A percentile compares a stretch with the other conserved stretches of the same genome.
Conservation (phyloP, 768 basidiomycete genomes). For the Boletales sp. region DNA sequence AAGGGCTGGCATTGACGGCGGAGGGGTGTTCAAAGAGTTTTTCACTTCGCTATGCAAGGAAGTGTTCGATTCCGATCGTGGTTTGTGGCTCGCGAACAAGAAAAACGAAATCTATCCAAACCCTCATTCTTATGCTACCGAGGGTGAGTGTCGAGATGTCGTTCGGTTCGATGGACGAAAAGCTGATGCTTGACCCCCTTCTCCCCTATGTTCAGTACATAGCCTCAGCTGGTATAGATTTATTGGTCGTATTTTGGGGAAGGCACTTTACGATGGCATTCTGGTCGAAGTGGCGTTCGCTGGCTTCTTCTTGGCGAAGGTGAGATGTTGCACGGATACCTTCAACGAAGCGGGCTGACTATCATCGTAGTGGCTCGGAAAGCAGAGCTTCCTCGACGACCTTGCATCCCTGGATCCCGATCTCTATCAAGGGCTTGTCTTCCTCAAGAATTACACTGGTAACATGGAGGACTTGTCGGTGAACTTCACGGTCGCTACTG, state of each 20-base stretch:
- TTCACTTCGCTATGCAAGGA: conserved; percentile 90
- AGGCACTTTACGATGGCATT: conserved; percentile 95
- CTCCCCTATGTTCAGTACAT: conserved; percentile 47
- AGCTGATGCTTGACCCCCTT: background rate
- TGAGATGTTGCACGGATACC: conserved; percentile 23
- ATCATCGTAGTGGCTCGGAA: conserved; percentile 76
- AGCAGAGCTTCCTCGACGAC: conserved; percentile 90
- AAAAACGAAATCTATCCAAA: conserved; percentile 96
- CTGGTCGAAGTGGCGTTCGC: conserved; percentile 94
- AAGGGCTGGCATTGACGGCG: conserved; percentile 92
- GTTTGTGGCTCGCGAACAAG: conserved; percentile 87
- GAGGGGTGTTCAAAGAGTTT: conserved; percentile 98
- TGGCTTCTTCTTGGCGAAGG: conserved; percentile 90
- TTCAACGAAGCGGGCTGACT: background rate
- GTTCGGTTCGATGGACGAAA: background rate
- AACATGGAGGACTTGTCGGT: conserved; percentile 85
- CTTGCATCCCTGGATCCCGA: conserved; percentile 89
- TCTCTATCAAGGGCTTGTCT: conserved; percentile 87
- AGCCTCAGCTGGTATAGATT: conserved; percentile 91
- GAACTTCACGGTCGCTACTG: conserved; percentile 83
- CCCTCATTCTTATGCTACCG: conserved; percentile 87
- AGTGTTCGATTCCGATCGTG: conserved; percentile 92
- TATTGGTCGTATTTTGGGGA: conserved; percentile 91
- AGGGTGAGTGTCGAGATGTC: conserved; percentile 48
- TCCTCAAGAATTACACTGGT: conserved; percentile 87